phyloP scores from a whole-genome alignment of 805 yeast genomes.

The Kodamaea laetipori region DNA sequence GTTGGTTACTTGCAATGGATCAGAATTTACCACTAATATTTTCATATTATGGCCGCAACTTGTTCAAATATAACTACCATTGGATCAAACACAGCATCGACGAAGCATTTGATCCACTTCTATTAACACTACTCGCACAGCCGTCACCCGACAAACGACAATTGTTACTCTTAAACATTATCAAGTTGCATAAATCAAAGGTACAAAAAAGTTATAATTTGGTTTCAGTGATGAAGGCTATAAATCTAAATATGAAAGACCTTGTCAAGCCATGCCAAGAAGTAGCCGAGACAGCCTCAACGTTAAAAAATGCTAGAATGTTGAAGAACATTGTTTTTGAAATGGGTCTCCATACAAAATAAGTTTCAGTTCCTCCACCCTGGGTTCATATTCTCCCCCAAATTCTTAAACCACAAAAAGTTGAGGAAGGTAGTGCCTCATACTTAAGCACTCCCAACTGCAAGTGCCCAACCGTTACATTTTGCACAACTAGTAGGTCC shows the following conservation, averaged over 20 bases:
- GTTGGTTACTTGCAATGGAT: constrained; percentile 26
- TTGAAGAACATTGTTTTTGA: background rate
- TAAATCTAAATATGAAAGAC: background rate
- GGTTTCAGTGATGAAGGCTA: constrained; percentile 13
- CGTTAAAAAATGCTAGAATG: background rate
- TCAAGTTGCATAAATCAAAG: constrained; percentile 13
- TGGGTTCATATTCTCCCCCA: background rate
- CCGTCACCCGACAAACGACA: background rate
- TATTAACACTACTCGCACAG: background rate
- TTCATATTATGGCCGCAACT: constrained; percentile 26
- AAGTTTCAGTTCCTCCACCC: background rate
- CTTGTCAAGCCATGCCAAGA: no score
- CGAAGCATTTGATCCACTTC: constrained; percentile 13
- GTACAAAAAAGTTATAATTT: constrained; percentile 14
- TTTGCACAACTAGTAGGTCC: constrained; percentile 4
- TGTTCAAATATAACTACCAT: constrained; percentile 22
- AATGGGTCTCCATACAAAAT: constrained; percentile 1
- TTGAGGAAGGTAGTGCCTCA: constrained; percentile 4
- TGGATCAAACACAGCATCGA: constrained; percentile 12
- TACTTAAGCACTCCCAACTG: background rate
- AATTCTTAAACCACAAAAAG: constrained; percentile 2
- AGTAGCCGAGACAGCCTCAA: no score
- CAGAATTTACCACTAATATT: constrained; percentile 26
- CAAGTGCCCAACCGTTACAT: background rate
- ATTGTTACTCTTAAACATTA: constrained; percentile 9